Percentiles rank a stretch among this genome's conserved stretches.
phyloP scores from a whole-genome alignment of 257 asterid species.

The Nicotiana sylvestris region DNA sequence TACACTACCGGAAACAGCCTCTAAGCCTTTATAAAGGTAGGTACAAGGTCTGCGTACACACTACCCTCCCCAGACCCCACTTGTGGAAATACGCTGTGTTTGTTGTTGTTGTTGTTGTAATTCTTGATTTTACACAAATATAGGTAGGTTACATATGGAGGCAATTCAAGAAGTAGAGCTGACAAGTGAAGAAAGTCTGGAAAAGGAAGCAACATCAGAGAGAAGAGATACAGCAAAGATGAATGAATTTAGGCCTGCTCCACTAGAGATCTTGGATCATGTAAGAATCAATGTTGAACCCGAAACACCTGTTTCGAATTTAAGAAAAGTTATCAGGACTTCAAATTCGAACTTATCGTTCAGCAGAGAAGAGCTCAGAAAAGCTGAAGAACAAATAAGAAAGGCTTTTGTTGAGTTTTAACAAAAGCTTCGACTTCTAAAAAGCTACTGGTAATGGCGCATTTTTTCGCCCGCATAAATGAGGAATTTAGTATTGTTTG shows the following conservation, averaged over 20 bases:
- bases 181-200: constrained; percentile 26
- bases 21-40: too few relatives aligned
- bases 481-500: neutral
- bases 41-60: too few relatives aligned
- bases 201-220: constrained; percentile 8
- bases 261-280: constrained; percentile 53
- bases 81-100: too few relatives aligned
- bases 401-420: constrained; percentile 61
- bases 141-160: constrained; percentile 38
- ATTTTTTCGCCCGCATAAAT: neutral
- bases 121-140: neutral
- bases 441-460: constrained; percentile 51
- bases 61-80: too few relatives aligned
- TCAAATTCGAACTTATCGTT: constrained; percentile 42
- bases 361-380: constrained; percentile 59
- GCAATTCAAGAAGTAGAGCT: constrained; percentile 67
- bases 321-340: constrained; percentile 37
- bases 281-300: constrained; percentile 64
- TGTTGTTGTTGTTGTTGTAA: too few relatives aligned
- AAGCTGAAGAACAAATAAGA: constrained; percentile 54
- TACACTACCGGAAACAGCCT: neutral
- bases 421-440: constrained; percentile 58
- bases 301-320: constrained; percentile 59
- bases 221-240: constrained; percentile 4
- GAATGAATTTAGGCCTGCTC: constrained; percentile 35